Evolutionary conservation across 805 yeast genomes (phyloP), one percentile per base, ranked within the genome.

Genomic region (Sugiyamaella mastotermitis): DNA sequence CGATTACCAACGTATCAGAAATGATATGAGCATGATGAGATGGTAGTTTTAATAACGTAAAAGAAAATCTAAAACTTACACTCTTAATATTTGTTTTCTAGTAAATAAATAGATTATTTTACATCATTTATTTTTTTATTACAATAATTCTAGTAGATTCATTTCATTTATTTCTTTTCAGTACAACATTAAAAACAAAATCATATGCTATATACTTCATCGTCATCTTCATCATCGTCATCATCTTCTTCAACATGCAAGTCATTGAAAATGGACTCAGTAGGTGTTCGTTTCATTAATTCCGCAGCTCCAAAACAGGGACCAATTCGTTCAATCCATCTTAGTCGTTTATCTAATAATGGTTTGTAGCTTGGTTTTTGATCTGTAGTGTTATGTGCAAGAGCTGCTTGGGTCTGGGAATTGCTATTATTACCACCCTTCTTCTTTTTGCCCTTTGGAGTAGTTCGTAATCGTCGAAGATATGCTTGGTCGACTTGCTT

Each of bases 401-500:
- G 24, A 9, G 39, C 22, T 3, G 40, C 37, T 10, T 11, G 17
- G 19, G 5, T n/a, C 10, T 28, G 7, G 5, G 37, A 14, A 11
- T 14, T 34, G 13, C 18, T 27, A 7, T 20, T 7, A 15, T 15
- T 27, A 10, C 9, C 24, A 14, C 22, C 33, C 37, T 61, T 65
- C 46, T 66, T 65, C 62, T 78, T 80, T 62, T 77, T 77, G 49
- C 74, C 68, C 55, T 74, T 76, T 52, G 72, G 82, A 40, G 86
- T 79, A 5, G 78, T 85, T 50, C 87, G 77, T 40, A 83, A 72
- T 43, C 97, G 69, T 58, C 87, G 83, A 46, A 83, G 64, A 56
- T 88, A 92, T 15, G 94, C 88, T 58, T 85, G 97, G 57, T 92
- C 98, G 25, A 92, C 88, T 61, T 92, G 99, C 58, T 90, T 92